Evolutionary conservation across 805 yeast species (phyloP), one percentile per base, ranked within the genome.

Genomic region (Yarrowia sp.): DNA sequence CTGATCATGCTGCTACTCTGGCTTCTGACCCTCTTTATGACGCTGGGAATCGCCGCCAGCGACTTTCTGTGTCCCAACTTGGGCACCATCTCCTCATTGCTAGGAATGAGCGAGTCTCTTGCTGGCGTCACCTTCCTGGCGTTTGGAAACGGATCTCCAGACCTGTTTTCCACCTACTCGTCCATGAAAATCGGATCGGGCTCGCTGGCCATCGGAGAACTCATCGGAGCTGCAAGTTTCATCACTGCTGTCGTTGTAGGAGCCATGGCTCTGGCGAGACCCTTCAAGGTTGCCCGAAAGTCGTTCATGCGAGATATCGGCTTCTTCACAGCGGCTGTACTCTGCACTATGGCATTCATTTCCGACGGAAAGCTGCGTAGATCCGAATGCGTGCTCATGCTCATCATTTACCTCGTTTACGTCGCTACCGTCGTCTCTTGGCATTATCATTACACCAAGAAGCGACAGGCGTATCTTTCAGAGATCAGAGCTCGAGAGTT

Each of bases 141-240:
- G 0, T 82, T 94, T 69, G 98, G 98, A 0, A 94, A 94, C 77
- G 96, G 97, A 3, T 83, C 96, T 0, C 97, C 98, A 0, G 99
- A 94, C 76, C 86, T 94, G 3, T 84, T 92, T 43, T 85, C 94
- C 56, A 92, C 97, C 0, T 91, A 87, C 75, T 87, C 88, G 60
- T 97, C 98, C 3, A 84, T 95, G 86, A 82, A 83, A 13, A 78
- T 86, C 1, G 87, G 85, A n/a, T 85, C 91, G 1, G 86, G 89
- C 0, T 84, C 91, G 0, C 79, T 94, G 74, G 98, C 98, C 0
- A 78, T 94, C 8, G 95, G 97, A 0, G 98, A 93, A 75, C 80
- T 94, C n/a, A 78, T 92, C 39, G 98, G 99, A 0, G 95, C 97
- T 1, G 90, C 96, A 0, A 85, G 90, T 53, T 92, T 95, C 74